Conservation (phyloP, 129 eudicot genomes). For the Smallanthus sonchifolius region DNA sequence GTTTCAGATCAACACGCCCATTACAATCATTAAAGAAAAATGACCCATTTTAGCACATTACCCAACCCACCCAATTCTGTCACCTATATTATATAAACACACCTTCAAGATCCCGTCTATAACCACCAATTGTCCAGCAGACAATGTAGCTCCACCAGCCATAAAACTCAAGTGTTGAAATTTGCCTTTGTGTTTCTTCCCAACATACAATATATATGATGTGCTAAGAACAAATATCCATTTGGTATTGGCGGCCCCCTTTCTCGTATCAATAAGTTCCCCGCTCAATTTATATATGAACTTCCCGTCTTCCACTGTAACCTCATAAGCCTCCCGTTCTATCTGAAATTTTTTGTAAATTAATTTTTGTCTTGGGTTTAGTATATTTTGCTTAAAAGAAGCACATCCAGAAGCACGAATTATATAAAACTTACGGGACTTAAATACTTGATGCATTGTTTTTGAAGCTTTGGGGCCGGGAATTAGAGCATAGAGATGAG, state of each 20-base stretch:
- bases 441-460: slow-evolving; percentile 85
- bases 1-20: neutral
- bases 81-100: slow-evolving; percentile 1
- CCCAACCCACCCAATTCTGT: neutral
- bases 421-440: slow-evolving; percentile 58
- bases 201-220: slow-evolving; percentile 55
- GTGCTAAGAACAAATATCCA: slow-evolving; percentile 90
- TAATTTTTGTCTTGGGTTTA: neutral
- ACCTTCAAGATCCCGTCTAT: slow-evolving; percentile 68
- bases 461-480: slow-evolving; percentile 68
- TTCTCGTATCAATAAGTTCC: slow-evolving; percentile 48
- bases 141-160: slow-evolving; percentile 89
- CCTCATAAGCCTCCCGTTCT: slow-evolving; percentile 76
- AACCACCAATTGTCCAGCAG: slow-evolving; percentile 75
- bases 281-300: slow-evolving; percentile 51
- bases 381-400: slow-evolving; percentile 4
- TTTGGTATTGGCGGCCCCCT: slow-evolving; percentile 50
- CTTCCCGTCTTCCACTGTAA: slow-evolving; percentile 51
- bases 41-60: neutral
- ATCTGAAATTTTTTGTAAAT: slow-evolving; percentile 28
- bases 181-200: slow-evolving; percentile 62
- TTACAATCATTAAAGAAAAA: too few relatives aligned
- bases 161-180: slow-evolving; percentile 92
- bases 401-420: neutral
- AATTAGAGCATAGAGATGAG: too few relatives aligned